Conservation (phyloP, 257 asterid species). For the Haberlea rhodopensis region DNA sequence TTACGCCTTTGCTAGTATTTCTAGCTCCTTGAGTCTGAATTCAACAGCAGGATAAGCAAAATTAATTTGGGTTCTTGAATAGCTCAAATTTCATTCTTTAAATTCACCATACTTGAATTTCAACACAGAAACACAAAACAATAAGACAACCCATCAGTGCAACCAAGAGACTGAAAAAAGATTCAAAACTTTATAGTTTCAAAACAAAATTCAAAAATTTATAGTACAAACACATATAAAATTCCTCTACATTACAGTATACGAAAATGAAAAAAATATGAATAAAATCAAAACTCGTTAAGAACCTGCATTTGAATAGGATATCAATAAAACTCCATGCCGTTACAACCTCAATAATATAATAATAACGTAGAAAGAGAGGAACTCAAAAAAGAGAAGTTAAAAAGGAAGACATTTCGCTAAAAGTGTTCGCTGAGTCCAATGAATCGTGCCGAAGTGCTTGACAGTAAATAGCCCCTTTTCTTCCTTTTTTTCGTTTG, state of each 20-base stretch:
- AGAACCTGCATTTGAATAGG: no score
- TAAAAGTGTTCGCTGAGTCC: constrained; percentile 24
- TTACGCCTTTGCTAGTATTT: constrained; percentile 8
- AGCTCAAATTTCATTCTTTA: constrained; percentile 35
- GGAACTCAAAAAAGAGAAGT: constrained; percentile 36
- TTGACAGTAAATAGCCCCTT: constrained; percentile 27
- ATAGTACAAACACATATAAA: no score
- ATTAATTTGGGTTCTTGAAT: constrained; percentile 32
- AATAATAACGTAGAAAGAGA: constrained; percentile 15
- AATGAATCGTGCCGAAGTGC: constrained; percentile 27
- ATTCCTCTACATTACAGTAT: no score
- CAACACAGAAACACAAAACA: constrained; percentile 1
- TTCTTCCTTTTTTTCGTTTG: constrained; percentile 8
- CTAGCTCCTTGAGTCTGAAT: neutral
- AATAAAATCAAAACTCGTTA: no score
- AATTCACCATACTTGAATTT: constrained; percentile 27
- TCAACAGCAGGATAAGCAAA: neutral
- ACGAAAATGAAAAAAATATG: no score
- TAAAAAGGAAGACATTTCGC: constrained; percentile 31
- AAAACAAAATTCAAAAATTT: no score
- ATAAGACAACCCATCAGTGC: constrained; percentile 21
- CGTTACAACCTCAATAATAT: constrained; percentile 7
- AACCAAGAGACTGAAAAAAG: no score
- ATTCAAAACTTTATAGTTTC: neutral
- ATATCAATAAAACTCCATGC: constrained; percentile 21